Evolutionary conservation across 352 stramenopile genomes (phyloP).

Genomic region (Peronospora belbahrii): DNA sequence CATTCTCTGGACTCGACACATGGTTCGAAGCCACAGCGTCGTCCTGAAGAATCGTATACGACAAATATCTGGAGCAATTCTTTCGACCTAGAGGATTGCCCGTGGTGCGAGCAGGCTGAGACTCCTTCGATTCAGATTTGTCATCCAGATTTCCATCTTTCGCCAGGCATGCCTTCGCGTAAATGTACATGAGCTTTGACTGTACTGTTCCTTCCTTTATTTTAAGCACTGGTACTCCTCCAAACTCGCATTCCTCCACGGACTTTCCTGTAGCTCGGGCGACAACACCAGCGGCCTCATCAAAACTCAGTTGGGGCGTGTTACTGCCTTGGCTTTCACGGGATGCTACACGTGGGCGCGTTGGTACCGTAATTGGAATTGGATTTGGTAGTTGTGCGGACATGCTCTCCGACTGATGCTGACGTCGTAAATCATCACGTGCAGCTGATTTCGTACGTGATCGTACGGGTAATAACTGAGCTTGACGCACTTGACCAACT

Average conservation of each 20-base stretch:
- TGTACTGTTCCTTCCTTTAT: constrained; percentile 67
- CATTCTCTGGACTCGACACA: constrained; percentile 4
- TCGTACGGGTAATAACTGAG: constrained; percentile 3
- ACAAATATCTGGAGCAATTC: constrained; percentile 28
- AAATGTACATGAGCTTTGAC: constrained; percentile 59
- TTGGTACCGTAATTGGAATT: neutral
- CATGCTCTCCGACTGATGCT: constrained; percentile 16
- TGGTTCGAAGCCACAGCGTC: constrained; percentile 16
- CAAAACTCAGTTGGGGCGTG: constrained; percentile 35
- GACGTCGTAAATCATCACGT: constrained; percentile 8
- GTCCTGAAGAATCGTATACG: constrained; percentile 32
- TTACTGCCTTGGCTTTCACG: constrained; percentile 23
- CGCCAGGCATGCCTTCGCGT: constrained; percentile 66
- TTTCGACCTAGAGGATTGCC: constrained; percentile 36
- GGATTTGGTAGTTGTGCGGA: neutral
- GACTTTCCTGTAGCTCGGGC: constrained; percentile 50
- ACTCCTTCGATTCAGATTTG: constrained; percentile 13
- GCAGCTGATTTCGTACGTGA: constrained; percentile 12
- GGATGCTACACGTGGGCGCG: constrained; percentile 13
- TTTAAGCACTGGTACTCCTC: constrained; percentile 38
- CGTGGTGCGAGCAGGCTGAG: constrained; percentile 11
- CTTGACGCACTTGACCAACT: constrained; percentile 5
- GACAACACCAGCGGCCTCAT: constrained; percentile 42
- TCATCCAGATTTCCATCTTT: constrained; percentile 33
- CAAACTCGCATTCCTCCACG: constrained; percentile 57